Evolutionary conservation across 1,139 yeast genomes (phyloP).

Genomic region (Scheffersomyces stambukii): DNA sequence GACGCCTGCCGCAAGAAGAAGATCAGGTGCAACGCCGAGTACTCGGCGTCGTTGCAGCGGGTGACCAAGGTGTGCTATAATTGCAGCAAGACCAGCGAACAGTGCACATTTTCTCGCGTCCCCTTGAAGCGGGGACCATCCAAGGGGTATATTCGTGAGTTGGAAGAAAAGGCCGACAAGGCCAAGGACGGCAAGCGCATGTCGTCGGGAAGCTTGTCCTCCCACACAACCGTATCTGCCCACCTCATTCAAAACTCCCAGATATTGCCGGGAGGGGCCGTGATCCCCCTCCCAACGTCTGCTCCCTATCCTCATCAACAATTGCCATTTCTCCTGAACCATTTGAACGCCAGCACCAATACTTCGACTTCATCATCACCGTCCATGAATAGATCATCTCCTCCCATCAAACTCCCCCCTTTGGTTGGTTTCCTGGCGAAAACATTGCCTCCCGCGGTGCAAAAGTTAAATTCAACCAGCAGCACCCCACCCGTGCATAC

Average conservation of each 20-base stretch:
- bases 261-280: no score
- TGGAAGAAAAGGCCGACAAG: slow-evolving; percentile 27
- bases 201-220: no score
- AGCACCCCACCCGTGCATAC: slow-evolving; percentile 2
- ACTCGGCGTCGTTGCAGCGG: slow-evolving; percentile 35
- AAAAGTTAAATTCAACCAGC: slow-evolving; percentile 7
- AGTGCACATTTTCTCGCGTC: slow-evolving; percentile 60
- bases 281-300: slow-evolving; percentile 1
- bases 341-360: slow-evolving; percentile 5
- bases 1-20: slow-evolving; percentile 66
- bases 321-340: neutral
- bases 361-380: slow-evolving; percentile 5
- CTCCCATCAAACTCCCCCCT: slow-evolving; percentile 5
- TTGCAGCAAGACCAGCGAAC: slow-evolving; percentile 50
- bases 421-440: no score
- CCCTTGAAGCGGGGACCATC: slow-evolving; percentile 78
- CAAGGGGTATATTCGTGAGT: slow-evolving; percentile 56
- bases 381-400: slow-evolving; percentile 1
- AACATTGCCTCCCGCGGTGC: slow-evolving; percentile 8
- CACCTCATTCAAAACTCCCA: no score
- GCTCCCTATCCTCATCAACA: slow-evolving; percentile 3
- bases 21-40: slow-evolving; percentile 58
- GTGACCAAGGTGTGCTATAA: slow-evolving; percentile 52
- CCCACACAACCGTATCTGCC: no score
- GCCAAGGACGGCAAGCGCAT: slow-evolving; percentile 1